Evolutionary conservation across 257 asterid genomes (phyloP).

Genomic region (Solanum peruvianum): DNA sequence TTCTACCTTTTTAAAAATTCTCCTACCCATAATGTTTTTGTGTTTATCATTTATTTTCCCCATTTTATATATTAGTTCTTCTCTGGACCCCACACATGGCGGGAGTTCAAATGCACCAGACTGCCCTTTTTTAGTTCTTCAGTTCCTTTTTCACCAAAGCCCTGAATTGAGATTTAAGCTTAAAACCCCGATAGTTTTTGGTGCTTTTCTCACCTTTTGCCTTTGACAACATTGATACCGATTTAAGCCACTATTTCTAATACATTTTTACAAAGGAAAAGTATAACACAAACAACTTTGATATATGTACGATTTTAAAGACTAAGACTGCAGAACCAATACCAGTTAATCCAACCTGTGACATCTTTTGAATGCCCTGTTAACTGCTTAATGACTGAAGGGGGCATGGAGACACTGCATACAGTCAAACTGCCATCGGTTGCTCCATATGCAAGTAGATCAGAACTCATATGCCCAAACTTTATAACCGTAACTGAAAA

Average conservation of each 20-base stretch:
- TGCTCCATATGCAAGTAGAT: constrained; percentile 97
- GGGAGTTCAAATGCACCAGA: neutral
- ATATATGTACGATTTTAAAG: constrained; percentile 1
- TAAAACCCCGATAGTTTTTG: neutral
- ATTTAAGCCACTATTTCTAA: neutral
- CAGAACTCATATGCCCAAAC: constrained; percentile 95
- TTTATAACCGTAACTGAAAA: constrained; percentile 79
- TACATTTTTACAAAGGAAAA: neutral
- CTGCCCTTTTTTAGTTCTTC: neutral
- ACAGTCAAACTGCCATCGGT: constrained; percentile 92
- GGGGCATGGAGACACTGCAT: constrained; percentile 62
- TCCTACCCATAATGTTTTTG: neutral
- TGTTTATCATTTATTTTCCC: neutral
- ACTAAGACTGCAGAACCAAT: constrained; percentile 25
- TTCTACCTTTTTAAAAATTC: neutral
- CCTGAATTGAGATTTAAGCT: neutral
- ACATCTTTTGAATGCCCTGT: constrained; percentile 94
- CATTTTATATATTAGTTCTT: neutral
- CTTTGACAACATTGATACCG: neutral
- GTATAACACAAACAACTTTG: neutral
- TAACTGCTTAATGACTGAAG: constrained; percentile 62
- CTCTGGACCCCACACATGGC: neutral
- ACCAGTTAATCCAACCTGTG: constrained; percentile 87
- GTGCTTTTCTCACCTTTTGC: neutral
- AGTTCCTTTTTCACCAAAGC: neutral